These are phyloP conservation scores for Arthrobotrys pseudoclavata DNA, from an alignment of 2,329 filamentous ascomycete genomes.

Conservation along the genomic window DNA sequence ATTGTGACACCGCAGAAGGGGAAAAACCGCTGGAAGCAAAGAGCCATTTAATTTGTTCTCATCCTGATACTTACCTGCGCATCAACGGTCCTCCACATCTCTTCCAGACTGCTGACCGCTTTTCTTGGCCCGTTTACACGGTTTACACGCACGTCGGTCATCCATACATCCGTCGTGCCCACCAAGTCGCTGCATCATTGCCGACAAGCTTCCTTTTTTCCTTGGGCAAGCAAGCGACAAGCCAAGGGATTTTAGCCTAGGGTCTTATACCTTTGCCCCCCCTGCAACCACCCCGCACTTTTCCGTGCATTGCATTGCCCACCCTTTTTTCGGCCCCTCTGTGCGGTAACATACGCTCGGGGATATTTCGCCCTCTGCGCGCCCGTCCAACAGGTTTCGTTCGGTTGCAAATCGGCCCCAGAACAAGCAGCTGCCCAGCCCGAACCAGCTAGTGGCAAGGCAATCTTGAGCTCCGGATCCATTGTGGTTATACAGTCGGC, in stretches of 20 bases:
- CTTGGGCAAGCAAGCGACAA: slow-evolving; percentile 51
- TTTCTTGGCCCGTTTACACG: slow-evolving; percentile 40
- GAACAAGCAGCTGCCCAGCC: slow-evolving; percentile 34
- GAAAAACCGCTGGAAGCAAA: slow-evolving; percentile 18
- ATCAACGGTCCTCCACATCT: slow-evolving; percentile 28
- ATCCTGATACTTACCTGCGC: slow-evolving; percentile 14
- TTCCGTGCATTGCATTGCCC: slow-evolving; percentile 42
- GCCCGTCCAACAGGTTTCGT: slow-evolving; percentile 15
- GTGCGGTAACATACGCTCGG: slow-evolving; percentile 29
- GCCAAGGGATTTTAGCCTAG: slow-evolving; percentile 59
- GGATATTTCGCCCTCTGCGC: slow-evolving; percentile 51
- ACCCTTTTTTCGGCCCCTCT: slow-evolving; percentile 11
- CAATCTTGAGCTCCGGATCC: slow-evolving; percentile 44
- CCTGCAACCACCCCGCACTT: slow-evolving; percentile 55
- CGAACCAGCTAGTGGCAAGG: slow-evolving; percentile 39
- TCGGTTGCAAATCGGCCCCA: slow-evolving; percentile 28
- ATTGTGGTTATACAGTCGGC: slow-evolving; percentile 55
- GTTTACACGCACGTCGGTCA: slow-evolving; percentile 38
- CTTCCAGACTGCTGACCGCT: slow-evolving; percentile 20
- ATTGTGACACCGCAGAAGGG: slow-evolving; percentile 32
- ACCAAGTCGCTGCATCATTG: slow-evolving; percentile 46
- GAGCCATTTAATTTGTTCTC: slow-evolving; percentile 28
- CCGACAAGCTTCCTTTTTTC: slow-evolving; percentile 60
- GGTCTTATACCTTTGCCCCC: slow-evolving; percentile 24
- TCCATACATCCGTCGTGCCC: slow-evolving; percentile 55